These are phyloP conservation scores for Ogataea dorogensis DNA, from an alignment of 805 yeast species.

Conservation along the genomic window DNA sequence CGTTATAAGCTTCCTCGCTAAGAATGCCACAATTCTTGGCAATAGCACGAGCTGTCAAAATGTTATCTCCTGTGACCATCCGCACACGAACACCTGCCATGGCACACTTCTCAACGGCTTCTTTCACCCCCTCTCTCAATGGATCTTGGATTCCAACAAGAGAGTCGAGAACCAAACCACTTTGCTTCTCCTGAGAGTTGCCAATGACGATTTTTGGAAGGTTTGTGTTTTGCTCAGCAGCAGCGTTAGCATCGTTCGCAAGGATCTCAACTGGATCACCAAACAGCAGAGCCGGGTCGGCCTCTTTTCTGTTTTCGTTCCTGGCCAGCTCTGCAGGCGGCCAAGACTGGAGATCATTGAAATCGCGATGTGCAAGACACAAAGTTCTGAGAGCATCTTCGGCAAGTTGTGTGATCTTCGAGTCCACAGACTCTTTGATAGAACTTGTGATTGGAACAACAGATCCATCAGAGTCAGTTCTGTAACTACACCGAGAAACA, in stretches of 20 bases:
- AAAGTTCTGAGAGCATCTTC: constrained; percentile 82
- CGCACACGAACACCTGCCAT: constrained; percentile 92
- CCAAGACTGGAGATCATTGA: constrained; percentile 50
- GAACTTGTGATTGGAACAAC: constrained; percentile 31
- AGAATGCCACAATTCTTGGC: constrained; percentile 83
- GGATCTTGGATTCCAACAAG: constrained; percentile 96
- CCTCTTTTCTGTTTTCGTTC: constrained; percentile 36
- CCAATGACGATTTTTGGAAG: constrained; percentile 32
- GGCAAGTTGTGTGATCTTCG: constrained; percentile 52
- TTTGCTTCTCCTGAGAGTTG: constrained; percentile 18
- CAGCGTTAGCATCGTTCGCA: constrained; percentile 22
- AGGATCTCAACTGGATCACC: constrained; percentile 31
- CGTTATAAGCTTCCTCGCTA: constrained; percentile 47
- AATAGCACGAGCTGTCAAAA: constrained; percentile 88
- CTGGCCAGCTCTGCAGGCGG: constrained; percentile 57
- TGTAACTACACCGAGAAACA: constrained; percentile 53
- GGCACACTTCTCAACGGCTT: constrained; percentile 83
- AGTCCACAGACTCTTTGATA: constrained; percentile 30
- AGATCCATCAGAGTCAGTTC: constrained; percentile 33
- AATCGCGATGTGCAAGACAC: constrained; percentile 81
- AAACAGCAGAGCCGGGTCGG: constrained; percentile 43
- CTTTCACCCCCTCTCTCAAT: constrained; percentile 82
- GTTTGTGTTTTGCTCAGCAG: constrained; percentile 12
- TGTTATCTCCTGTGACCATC: constrained; percentile 98
- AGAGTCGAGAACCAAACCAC: constrained; percentile 58